Evolutionary conservation across 163 green algal species (phyloP).

Genomic region (Scenedesmus sp.): DNA sequence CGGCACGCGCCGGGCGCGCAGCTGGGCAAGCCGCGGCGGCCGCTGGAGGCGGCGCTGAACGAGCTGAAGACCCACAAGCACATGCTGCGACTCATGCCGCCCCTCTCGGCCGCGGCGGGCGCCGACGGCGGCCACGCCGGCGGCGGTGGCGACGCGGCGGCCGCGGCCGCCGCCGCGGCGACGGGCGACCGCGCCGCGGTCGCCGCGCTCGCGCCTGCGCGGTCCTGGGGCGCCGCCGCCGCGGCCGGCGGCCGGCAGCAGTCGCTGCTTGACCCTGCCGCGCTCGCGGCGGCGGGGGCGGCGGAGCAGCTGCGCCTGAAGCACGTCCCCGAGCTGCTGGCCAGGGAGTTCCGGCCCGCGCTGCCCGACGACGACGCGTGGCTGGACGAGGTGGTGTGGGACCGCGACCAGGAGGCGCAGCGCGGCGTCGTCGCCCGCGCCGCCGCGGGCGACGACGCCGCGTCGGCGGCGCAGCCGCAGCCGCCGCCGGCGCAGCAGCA

Average conservation of each 20-base stretch:
- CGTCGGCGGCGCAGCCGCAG: not conserved
- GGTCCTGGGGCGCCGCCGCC: too few relatives aligned
- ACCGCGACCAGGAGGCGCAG: constrained; percentile 9
- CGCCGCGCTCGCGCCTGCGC: not conserved
- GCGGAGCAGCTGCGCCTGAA: constrained; percentile 23
- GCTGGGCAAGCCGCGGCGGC: constrained; percentile 17
- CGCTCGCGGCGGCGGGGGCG: not conserved
- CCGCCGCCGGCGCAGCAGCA: constrained; percentile 1
- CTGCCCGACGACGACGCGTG: constrained; percentile 31
- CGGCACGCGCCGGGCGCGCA: not conserved
- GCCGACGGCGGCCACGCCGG: not conserved
- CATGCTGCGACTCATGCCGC: constrained; percentile 34
- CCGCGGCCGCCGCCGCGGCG: constrained; percentile 5
- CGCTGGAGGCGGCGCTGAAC: not conserved
- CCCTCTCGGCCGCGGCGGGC: not conserved
- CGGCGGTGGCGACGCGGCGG: not conserved
- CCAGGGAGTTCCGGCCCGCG: constrained; percentile 1
- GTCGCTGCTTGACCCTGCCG: not conserved
- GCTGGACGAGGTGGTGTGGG: constrained; percentile 31
- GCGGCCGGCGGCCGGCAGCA: not conserved
- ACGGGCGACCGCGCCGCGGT: constrained; percentile 10
- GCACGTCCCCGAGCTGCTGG: constrained; percentile 36
- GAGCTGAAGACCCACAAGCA: constrained; percentile 15
- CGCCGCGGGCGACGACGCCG: not conserved
- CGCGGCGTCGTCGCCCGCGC: too few relatives aligned